These are phyloP conservation scores for Calonectria crousiana DNA, from an alignment of 2,329 filamentous ascomycete genomes.

Conservation along the genomic window DNA sequence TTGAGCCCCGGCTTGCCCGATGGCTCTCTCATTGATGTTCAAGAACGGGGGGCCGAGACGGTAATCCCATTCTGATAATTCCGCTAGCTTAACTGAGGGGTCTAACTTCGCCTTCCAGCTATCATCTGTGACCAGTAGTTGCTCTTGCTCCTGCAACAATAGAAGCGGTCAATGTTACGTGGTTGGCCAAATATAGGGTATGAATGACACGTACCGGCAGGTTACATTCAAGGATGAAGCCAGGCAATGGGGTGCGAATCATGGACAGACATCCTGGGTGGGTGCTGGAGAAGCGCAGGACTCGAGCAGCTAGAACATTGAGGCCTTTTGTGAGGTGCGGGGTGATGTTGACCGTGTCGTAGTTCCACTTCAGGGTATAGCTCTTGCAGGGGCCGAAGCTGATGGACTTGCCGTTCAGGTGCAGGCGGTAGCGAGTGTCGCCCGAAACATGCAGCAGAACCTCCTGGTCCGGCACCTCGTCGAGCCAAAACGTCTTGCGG, in stretches of 20 bases:
- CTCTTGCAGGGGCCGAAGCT: conserved; percentile 25
- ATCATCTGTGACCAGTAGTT: neutral
- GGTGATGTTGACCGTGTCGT: conserved; percentile 21
- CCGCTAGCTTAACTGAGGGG: neutral
- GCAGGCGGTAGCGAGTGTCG: conserved; percentile 22
- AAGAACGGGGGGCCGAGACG: conserved; percentile 18
- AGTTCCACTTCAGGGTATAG: conserved; percentile 16
- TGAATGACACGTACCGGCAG: neutral
- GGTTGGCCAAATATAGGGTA: neutral
- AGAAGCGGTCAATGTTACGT: neutral
- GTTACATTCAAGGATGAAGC: conserved; percentile 11
- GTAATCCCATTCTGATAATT: conserved; percentile 20
- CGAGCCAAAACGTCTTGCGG: conserved; percentile 11
- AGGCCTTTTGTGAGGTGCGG: conserved; percentile 17
- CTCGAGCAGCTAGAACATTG: conserved; percentile 15
- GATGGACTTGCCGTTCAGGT: conserved; percentile 18
- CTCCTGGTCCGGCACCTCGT: neutral
- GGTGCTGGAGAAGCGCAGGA: conserved; percentile 16
- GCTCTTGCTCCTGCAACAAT: neutral
- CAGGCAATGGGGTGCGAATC: conserved; percentile 5
- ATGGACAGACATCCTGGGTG: conserved; percentile 22
- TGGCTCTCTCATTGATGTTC: conserved; percentile 12
- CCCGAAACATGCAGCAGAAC: conserved; percentile 19
- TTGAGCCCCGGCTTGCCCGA: neutral
- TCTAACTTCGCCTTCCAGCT: conserved; percentile 19